Base-by-base conservation (phyloP, 1,284 basidiomycete genomes). In the Cerrena zonata region DNA sequence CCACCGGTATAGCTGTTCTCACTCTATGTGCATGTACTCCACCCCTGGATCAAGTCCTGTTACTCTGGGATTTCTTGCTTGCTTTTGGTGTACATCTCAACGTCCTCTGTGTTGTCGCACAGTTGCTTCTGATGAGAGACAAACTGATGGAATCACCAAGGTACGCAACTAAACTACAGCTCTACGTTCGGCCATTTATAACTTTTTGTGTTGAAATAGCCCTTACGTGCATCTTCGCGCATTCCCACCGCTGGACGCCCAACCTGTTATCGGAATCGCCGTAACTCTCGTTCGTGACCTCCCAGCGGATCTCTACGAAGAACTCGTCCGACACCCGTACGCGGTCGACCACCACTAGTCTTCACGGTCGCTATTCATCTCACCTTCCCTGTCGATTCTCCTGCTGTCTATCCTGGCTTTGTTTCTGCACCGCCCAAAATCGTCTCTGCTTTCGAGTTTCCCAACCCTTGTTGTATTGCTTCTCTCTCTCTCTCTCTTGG, bases 21-120 rank as follows among this genome's bases (percentile, higher is more conserved):
- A 99, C 95, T 0, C 72, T 98, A 24, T 97, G 94, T 66, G 95
- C 94, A 10, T 96, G 94, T 62, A 98, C 95, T 13, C 94, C 94
- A 2, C 95, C 95, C 0, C 75, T 99, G 1, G 89, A 93, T 61
- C 89, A 98, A 72, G 94, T 97, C 11, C 75, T 98, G 15, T 86
- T 87, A 59, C 73, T 99, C 45, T 99, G 95, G 95, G 95, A 99
- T 69, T 99, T 98, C 65, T 78, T 99, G 12, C 79, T 98, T 25
- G 92, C 94, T 1, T 98, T 94, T 62, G 95, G 95, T 12, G 89
- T 94, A 5, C 95, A 98, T 64, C 76, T 98, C 23, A 98, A 98
- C 64, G 86, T 99, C 10, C 77, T 98, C 13, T 97, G 94, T 65
- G 92, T 98, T 5, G 94, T 98, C 51, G 94, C 95, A 2, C 95